Conservation (phyloP, 2,329 filamentous ascomycete species). For the Diaporthe citriasiana region DNA sequence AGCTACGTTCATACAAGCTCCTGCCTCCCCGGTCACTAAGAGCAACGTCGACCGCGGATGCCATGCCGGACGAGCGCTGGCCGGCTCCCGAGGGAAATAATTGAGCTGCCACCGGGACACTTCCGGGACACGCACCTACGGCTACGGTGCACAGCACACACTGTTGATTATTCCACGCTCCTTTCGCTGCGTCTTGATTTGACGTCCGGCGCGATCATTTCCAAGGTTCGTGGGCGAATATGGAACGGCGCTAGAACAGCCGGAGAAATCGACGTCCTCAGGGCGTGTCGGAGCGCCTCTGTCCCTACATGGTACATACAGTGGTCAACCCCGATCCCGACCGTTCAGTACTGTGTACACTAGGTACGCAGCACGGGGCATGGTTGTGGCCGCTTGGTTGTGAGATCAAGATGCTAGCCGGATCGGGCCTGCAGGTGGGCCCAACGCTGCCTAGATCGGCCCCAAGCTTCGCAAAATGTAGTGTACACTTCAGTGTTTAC, state of each 20-base stretch:
- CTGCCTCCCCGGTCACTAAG: background rate
- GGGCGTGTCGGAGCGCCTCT: slow-evolving; percentile 17
- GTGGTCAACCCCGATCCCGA: background rate
- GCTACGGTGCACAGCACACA: background rate
- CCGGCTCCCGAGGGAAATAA: background rate
- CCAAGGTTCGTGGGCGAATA: slow-evolving; percentile 11
- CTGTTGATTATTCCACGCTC: background rate
- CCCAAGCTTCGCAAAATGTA: slow-evolving; percentile 1
- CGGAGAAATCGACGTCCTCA: background rate
- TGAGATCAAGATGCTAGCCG: slow-evolving; percentile 32
- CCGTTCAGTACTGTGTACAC: background rate
- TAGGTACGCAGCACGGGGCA: background rate
- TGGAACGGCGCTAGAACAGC: slow-evolving; percentile 30
- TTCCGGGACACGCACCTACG: background rate
- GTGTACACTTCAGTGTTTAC: background rate
- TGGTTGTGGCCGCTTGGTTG: slow-evolving; percentile 11
- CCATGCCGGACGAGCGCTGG: slow-evolving; percentile 6
- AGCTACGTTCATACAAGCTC: background rate
- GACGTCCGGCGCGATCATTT: slow-evolving; percentile 4
- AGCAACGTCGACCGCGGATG: background rate
- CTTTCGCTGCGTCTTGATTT: background rate
- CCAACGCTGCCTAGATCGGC: slow-evolving; percentile 20
- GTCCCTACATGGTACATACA: background rate
- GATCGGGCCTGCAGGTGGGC: slow-evolving; percentile 21
- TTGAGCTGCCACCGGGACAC: background rate